These are phyloP conservation scores for Fusarium chuoi DNA, from an alignment of 2,329 filamentous ascomycete species.

Conservation along the genomic window DNA sequence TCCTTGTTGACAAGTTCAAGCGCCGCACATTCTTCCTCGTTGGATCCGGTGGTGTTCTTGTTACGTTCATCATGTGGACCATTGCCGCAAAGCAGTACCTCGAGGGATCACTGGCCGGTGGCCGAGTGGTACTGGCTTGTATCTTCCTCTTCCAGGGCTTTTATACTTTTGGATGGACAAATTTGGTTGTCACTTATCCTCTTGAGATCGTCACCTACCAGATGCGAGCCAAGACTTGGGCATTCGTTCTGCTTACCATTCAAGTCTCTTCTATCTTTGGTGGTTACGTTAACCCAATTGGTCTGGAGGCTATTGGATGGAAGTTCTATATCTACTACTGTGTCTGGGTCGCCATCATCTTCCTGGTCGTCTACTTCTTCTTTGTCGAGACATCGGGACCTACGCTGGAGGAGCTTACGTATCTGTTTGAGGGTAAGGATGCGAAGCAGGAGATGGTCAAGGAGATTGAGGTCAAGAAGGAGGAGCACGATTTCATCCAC, in stretches of 20 bases:
- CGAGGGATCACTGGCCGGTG: slow-evolving; percentile 46
- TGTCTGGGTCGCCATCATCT: slow-evolving; percentile 51
- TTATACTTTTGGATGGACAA: slow-evolving; percentile 57
- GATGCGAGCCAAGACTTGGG: slow-evolving; percentile 56
- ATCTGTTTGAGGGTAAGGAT: slow-evolving; percentile 36
- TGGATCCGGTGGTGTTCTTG: slow-evolving; percentile 51
- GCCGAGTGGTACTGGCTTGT: slow-evolving; percentile 52
- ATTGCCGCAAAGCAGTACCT: slow-evolving; percentile 52
- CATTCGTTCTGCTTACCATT: slow-evolving; percentile 53
- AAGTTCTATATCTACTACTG: slow-evolving; percentile 56
- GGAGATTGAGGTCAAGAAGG: slow-evolving; percentile 30
- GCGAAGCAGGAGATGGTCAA: slow-evolving; percentile 30
- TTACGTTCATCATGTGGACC: slow-evolving; percentile 55
- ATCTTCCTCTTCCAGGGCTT: slow-evolving; percentile 56
- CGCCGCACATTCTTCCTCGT: slow-evolving; percentile 53
- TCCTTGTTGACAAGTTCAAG: slow-evolving; percentile 51
- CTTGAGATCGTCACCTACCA: slow-evolving; percentile 55
- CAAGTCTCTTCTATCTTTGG: slow-evolving; percentile 52
- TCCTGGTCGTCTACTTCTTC: slow-evolving; percentile 53
- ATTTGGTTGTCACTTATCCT: slow-evolving; percentile 56
- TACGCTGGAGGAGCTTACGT: slow-evolving; percentile 50
- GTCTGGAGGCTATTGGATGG: slow-evolving; percentile 52
- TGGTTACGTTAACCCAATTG: slow-evolving; percentile 54
- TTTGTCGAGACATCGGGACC: slow-evolving; percentile 53
- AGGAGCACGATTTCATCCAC: slow-evolving; percentile 28